These are phyloP conservation scores for Takashimella koratensis DNA, from an alignment of 1,284 basidiomycete genomes.

Conservation along the genomic window DNA sequence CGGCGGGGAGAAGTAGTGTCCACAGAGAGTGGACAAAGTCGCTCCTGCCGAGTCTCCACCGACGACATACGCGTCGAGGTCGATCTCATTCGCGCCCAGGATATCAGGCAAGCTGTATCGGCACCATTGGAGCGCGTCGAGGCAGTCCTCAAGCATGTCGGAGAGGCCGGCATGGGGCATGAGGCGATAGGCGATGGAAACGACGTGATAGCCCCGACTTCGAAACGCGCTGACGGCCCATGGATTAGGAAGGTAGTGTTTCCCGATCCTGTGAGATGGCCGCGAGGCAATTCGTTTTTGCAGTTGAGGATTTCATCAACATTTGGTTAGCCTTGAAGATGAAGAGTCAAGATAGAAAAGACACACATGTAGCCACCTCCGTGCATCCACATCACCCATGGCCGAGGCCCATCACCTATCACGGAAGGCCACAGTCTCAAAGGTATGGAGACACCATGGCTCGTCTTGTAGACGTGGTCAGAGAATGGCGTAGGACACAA, in stretches of 20 bases:
- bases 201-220: conserved; percentile 17
- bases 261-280: conserved; percentile 18
- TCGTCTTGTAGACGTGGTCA: neutral
- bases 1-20: conserved; percentile 8
- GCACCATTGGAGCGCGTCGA: conserved; percentile 21
- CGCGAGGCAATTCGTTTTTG: no score
- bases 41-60: conserved; percentile 36
- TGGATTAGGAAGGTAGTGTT: conserved; percentile 16
- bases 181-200: conserved; percentile 26
- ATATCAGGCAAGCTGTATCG: no score
- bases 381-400: neutral
- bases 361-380: neutral
- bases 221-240: conserved; percentile 24
- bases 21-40: conserved; percentile 14
- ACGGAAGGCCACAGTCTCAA: neutral
- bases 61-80: no score
- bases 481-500: neutral
- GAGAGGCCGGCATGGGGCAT: conserved; percentile 17
- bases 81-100: no score
- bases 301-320: no score
- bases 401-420: neutral
- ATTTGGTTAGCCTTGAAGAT: no score
- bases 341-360: no score
- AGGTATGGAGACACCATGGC: no score
- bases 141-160: conserved; percentile 19